Evolutionary conservation across 106 monocot genomes (phyloP), one percentile per base, ranked within the genome.

Genomic region (Apostasia shenzhenica): DNA sequence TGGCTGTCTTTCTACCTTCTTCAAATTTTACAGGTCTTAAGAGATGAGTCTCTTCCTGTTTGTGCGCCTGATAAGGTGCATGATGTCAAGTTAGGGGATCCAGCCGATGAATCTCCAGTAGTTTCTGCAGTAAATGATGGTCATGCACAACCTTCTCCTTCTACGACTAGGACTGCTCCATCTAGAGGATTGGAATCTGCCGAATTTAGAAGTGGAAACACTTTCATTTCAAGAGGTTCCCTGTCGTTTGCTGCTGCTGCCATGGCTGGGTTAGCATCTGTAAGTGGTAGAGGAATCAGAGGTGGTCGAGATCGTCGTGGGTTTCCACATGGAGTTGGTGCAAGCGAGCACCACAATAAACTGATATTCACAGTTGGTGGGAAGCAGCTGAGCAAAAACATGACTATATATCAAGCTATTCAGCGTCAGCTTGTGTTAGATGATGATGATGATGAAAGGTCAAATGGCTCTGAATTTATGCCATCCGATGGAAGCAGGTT

Each of bases 211-310:
- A 80, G 76, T 75, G 77, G 74, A 57, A 81, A 72, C 55, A 59
- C 81, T 63, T 87, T 87, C 79, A 81, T 87, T 73, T 89, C 99
- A 61, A 86, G 93, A 59, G 90, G 88, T 54, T 81, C 94, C 10
- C 86, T 95, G 95, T 95, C 95, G 70, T 95, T 95, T 88, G 95
- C 91, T 67, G 86, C 99, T 66, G 99, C 99, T 77, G 90, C 97
- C 14, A 90, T 99, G 89, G 92, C 97, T 72, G 92, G 92, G 41
- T 77, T 99, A 50, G 81, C 87, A 61, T 99, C 97, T 69, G 82
- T 86, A 45, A 77, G 92, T 72, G 81, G 97, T 61, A 87, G 85
- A 69, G 90, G 90, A 67, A 67, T 85, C 43, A 84, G 99, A 63
- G 87, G 79, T 76, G 68, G 81, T 57, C 77, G 90, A 72, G 99